Conservation (phyloP, 1,284 basidiomycete species). For the Ustilago vetiveriae region DNA sequence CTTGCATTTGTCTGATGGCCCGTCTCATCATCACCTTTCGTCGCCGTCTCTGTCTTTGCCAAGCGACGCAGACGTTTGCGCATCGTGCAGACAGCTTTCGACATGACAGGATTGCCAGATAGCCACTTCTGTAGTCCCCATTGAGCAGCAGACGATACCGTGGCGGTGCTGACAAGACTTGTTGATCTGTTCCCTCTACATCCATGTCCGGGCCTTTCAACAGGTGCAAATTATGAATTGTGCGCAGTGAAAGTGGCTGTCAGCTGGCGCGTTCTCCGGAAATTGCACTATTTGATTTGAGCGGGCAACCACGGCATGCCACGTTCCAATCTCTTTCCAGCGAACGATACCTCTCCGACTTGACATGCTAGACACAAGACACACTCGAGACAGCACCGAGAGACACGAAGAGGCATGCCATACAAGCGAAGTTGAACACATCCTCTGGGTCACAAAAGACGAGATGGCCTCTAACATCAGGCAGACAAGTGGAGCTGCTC, state of each 20-base stretch:
- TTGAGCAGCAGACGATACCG: no score
- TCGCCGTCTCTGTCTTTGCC: background rate
- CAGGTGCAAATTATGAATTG: background rate
- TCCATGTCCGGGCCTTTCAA: no score
- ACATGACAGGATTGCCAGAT: conserved; percentile 3
- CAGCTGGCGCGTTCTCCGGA: background rate
- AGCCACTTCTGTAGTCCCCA: no score
- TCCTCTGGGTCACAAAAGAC: no score
- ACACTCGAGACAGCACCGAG: background rate
- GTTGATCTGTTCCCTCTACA: no score
- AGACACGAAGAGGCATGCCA: background rate
- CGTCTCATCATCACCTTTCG: background rate
- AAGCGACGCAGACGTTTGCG: background rate
- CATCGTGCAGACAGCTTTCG: background rate
- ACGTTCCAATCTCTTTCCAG: no score
- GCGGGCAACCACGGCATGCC: no score
- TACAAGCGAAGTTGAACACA: background rate
- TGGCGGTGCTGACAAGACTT: background rate
- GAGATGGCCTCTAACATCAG: no score
- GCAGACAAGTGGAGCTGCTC: no score
- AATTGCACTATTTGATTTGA: conserved; percentile 3
- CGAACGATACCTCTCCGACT: no score
- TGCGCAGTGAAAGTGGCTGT: background rate
- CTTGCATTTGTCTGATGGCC: conserved; percentile 27
- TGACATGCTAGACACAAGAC: background rate